phyloP scores from a whole-genome alignment of 345 rosid genomes.

The Ailanthus altissimus region DNA sequence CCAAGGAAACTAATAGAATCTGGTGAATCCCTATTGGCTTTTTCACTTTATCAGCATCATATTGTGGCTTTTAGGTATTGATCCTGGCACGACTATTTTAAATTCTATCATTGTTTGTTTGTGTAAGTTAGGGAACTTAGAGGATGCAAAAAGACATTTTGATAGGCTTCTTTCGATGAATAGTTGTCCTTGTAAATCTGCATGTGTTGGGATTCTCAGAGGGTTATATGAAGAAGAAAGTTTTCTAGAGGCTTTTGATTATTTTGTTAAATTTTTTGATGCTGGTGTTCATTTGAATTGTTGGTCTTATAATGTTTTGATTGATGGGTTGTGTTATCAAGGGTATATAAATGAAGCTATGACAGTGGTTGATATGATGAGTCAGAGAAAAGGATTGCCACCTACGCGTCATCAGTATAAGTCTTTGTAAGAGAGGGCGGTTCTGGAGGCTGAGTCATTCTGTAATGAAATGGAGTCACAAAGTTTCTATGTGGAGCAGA shows the following conservation, averaged over 20 bases:
- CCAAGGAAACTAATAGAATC: slow-evolving; percentile 44
- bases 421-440: slow-evolving; percentile 55
- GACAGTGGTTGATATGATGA: slow-evolving; percentile 46
- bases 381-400: slow-evolving; percentile 38
- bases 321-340: slow-evolving; percentile 47
- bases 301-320: slow-evolving; percentile 48
- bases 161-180: slow-evolving; percentile 43
- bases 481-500: slow-evolving; percentile 53
- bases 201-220: slow-evolving; percentile 43
- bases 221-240: slow-evolving; percentile 40
- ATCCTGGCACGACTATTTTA: slow-evolving; percentile 42
- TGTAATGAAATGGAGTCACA: slow-evolving; percentile 54
- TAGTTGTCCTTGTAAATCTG: slow-evolving; percentile 33
- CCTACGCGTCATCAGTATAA: slow-evolving; percentile 48
- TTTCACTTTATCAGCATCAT: slow-evolving; percentile 36
- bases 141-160: slow-evolving; percentile 52
- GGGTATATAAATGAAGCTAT: slow-evolving; percentile 55
- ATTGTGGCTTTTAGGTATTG: slow-evolving; percentile 45
- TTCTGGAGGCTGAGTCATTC: slow-evolving; percentile 52
- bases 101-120: slow-evolving; percentile 54
- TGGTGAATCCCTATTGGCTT: slow-evolving; percentile 47
- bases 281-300: slow-evolving; percentile 38
- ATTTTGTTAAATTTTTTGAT: slow-evolving; percentile 32
- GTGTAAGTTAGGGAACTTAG: slow-evolving; percentile 50
- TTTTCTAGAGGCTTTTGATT: slow-evolving; percentile 54